Evolutionary conservation across 208 protist genomes (phyloP), one percentile per base, ranked within the genome.

Genomic region (Phytomonas serpens): DNA sequence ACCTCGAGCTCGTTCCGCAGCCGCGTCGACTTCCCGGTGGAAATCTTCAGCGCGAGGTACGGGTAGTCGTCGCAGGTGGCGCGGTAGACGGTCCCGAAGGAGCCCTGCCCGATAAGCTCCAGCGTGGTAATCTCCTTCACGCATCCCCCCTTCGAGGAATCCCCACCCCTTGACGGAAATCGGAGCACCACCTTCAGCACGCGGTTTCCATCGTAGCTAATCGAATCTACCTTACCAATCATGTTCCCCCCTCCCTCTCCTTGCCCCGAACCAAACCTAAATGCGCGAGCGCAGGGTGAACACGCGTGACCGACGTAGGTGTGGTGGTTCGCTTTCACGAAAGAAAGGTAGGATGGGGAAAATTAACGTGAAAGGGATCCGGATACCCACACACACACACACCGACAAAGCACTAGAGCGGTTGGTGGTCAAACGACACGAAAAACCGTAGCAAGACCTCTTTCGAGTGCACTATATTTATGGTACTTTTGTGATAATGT

Each of bases 1-100:
- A 97, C 89, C 9, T 90, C 83, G 19, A 97, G 72, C 77, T 94
- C 89, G 75, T 93, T 79, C 11, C 81, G 77, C 19, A 96, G 86
- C 19, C 92, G 85, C 33, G 86, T 80, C 34, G 74, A 72, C 68
- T 94, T 96, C 27, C 92, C 92, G 1, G 87, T 93, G 14, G 89
- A 76, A 64, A 96, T 91, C 70, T 96, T 96, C 19, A 96, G 74
- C 11, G 92, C 92, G 7, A 96, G 82, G 6, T 72, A 71, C 0
- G 87, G 82, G 74, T 93, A 94, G 62, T 69, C 83, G 33, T 84
- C 80, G 69, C 82, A 82, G 29, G 82, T 64, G 13, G 89, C 92
- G 71, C 89, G 84, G 74, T 96, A 96, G 36, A 96, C 92, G 13
- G 87, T 93, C 69, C 92, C 88, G 69, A 94, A 96, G 29, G 89